These are phyloP conservation scores for Castanea mollissima DNA, from an alignment of 306 rosid genomes.

Conservation along the genomic window DNA sequence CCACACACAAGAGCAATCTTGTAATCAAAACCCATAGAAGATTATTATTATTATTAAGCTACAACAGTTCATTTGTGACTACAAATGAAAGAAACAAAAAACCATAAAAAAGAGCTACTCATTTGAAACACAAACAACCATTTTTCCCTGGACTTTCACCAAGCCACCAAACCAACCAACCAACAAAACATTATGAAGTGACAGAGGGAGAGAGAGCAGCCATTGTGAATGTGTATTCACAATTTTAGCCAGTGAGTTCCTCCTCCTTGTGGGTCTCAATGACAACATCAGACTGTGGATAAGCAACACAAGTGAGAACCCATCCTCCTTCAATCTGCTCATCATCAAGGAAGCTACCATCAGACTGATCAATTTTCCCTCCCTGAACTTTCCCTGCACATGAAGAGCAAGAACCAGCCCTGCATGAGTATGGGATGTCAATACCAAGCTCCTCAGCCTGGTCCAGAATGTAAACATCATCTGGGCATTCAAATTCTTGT, in stretches of 20 bases:
- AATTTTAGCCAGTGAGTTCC: slow-evolving; percentile 46
- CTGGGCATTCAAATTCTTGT: slow-evolving; percentile 50
- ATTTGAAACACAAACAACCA: slow-evolving; percentile 13
- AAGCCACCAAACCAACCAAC: slow-evolving; percentile 9
- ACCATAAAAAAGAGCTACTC: slow-evolving; percentile 8
- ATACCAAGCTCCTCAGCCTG: slow-evolving; percentile 54
- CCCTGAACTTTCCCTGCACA: slow-evolving; percentile 59
- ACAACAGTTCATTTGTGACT: slow-evolving; percentile 24
- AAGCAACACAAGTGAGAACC: slow-evolving; percentile 82
- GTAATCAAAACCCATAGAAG: neutral
- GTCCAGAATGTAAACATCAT: slow-evolving; percentile 62
- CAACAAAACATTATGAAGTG: slow-evolving; percentile 1
- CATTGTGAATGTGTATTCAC: neutral
- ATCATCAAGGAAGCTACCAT: slow-evolving; percentile 79
- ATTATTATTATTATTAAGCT: slow-evolving; percentile 11
- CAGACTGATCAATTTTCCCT: slow-evolving; percentile 62
- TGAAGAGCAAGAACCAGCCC: slow-evolving; percentile 88
- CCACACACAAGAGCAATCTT: neutral
- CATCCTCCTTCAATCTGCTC: slow-evolving; percentile 40
- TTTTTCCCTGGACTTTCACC: slow-evolving; percentile 1
- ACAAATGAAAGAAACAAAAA: slow-evolving; percentile 9
- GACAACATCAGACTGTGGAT: slow-evolving; percentile 43
- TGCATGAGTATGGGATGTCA: slow-evolving; percentile 83
- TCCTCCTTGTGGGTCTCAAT: slow-evolving; percentile 92
- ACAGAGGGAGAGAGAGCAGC: neutral